Evolutionary conservation across 495 filamentous ascomycete species (phyloP).

Genomic region (Penicillium canariense): DNA sequence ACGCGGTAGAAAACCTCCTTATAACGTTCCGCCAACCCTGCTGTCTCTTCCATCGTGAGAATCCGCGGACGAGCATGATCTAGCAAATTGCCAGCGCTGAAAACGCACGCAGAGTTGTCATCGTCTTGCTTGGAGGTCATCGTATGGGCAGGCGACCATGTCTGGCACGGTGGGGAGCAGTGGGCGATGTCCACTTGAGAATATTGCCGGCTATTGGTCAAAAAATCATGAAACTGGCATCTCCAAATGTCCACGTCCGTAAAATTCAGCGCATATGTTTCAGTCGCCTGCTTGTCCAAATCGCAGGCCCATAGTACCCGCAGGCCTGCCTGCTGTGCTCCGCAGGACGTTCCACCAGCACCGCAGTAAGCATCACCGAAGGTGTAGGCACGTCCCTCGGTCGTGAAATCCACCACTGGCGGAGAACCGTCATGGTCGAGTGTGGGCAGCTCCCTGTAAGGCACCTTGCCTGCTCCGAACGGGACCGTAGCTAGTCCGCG

Average conservation of each 20-base stretch:
- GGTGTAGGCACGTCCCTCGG: constrained; percentile 44
- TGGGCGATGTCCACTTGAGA: constrained; percentile 69
- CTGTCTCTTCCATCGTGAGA: constrained; percentile 83
- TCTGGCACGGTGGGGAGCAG: constrained; percentile 80
- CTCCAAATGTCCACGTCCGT: constrained; percentile 41
- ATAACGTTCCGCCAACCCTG: constrained; percentile 54
- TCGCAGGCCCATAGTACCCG: constrained; percentile 63
- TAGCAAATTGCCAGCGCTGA: constrained; percentile 59
- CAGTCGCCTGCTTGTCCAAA: constrained; percentile 49
- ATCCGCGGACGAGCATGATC: constrained; percentile 61
- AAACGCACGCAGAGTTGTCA: constrained; percentile 73
- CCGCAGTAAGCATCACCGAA: constrained; percentile 76
- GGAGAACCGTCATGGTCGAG: constrained; percentile 6
- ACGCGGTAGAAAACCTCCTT: constrained; percentile 56
- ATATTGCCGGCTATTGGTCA: constrained; percentile 26
- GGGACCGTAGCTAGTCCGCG: not conserved
- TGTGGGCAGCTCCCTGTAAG: not conserved
- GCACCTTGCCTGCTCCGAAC: not conserved
- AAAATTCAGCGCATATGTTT: constrained; percentile 63
- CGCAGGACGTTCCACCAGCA: constrained; percentile 70
- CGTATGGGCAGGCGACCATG: constrained; percentile 77
- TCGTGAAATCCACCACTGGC: constrained; percentile 20
- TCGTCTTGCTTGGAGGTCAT: constrained; percentile 56
- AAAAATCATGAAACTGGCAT: constrained; percentile 27
- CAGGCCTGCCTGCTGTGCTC: constrained; percentile 62